phyloP scores from a whole-genome alignment of 78 protist species.

The Capsaspora owczarzaki region DNA sequence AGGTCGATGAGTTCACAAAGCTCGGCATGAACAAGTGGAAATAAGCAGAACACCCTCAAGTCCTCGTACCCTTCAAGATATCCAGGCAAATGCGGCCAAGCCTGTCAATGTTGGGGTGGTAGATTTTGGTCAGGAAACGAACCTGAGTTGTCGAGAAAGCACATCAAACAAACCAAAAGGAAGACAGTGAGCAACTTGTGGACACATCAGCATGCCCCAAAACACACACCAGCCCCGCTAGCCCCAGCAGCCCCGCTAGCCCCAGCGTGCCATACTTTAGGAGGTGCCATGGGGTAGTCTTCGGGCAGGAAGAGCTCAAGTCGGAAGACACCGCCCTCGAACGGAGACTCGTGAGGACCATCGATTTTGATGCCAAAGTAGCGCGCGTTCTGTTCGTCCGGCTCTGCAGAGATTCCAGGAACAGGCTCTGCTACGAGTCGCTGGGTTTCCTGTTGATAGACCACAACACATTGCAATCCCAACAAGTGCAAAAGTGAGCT shows the following conservation, averaged over 20 bases:
- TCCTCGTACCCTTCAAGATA: slow-evolving; percentile 64
- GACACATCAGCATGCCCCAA: no score
- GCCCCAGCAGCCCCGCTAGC: no score
- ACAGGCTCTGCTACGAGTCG: slow-evolving; percentile 4
- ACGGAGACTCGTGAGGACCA: slow-evolving; percentile 28
- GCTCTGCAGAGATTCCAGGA: background rate
- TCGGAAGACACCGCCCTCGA: slow-evolving; percentile 76
- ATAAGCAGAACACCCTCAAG: no score
- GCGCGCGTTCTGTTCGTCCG: background rate
- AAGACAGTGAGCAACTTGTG: no score
- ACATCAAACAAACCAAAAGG: no score
- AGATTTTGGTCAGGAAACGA: slow-evolving; percentile 75
- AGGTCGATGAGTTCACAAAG: no score
- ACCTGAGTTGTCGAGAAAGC: no score
- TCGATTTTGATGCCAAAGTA: slow-evolving; percentile 2
- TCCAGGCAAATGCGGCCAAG: slow-evolving; percentile 97
- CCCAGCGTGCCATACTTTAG: background rate
- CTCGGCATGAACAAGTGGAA: no score
- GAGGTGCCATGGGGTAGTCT: slow-evolving; percentile 16
- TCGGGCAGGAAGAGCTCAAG: slow-evolving; percentile 11
- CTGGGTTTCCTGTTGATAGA: slow-evolving; percentile 11
- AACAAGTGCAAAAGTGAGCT: background rate
- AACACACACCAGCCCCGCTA: no score
- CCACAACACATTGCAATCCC: no score
- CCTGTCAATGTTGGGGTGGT: slow-evolving; percentile 97